A percentile compares a stretch with the other conserved stretches of the same genome.
phyloP scores from a whole-genome alignment of 257 asterid genomes.

The Apocynum venetum region DNA sequence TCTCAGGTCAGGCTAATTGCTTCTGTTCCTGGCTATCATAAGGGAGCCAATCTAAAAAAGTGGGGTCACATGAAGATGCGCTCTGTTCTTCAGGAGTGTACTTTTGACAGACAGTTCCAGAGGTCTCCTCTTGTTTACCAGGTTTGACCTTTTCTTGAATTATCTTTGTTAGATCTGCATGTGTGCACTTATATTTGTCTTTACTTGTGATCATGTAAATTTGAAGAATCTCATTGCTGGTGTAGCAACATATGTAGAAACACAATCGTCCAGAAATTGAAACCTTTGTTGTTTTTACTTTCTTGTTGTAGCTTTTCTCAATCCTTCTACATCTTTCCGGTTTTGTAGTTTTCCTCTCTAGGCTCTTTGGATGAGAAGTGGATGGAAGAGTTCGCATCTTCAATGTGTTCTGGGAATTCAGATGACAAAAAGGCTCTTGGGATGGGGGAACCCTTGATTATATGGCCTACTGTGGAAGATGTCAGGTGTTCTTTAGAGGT shows the following conservation, averaged over 20 bases:
- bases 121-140: conserved; percentile 89
- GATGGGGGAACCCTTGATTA: conserved; percentile 64
- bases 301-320: not conserved
- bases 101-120: conserved; percentile 69
- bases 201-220: not conserved
- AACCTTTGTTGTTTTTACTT: not conserved
- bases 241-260: not conserved
- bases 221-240: not conserved
- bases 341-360: conserved; percentile 79
- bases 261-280: not conserved
- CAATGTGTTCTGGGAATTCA: conserved; percentile 79
- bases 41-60: conserved; percentile 70
- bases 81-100: conserved; percentile 79
- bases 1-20: conserved; percentile 91
- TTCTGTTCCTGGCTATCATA: conserved; percentile 95
- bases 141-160: conserved; percentile 35
- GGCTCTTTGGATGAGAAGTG: conserved; percentile 98
- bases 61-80: conserved; percentile 99
- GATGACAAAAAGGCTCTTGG: conserved; percentile 80
- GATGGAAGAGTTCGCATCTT: conserved; percentile 81
- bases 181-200: not conserved
- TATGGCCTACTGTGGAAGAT: conserved; percentile 96
- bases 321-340: conserved; percentile 8
- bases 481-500: conserved; percentile 94
- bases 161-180: conserved; percentile 7